Evolutionary conservation across 2,329 filamentous ascomycete genomes (phyloP).

Genomic region (Neophaeococcomyces aloes): DNA sequence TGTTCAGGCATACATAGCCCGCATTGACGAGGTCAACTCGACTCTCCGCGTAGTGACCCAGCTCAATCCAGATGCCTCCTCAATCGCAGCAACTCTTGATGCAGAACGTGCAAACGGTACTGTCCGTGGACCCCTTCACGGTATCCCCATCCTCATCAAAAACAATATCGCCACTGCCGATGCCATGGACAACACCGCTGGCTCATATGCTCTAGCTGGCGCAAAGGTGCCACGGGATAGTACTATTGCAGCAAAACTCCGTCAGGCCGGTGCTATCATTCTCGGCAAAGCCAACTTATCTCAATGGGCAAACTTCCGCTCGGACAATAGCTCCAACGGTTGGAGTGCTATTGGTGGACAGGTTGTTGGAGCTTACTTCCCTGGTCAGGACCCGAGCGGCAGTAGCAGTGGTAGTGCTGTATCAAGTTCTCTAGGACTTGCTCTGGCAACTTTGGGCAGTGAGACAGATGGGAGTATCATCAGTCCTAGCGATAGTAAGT

Average conservation of each 20-base stretch:
- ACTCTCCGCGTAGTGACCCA: conserved; percentile 44
- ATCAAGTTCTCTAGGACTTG: conserved; percentile 48
- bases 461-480: conserved; percentile 58
- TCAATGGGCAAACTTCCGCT: conserved; percentile 56
- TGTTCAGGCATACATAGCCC: conserved; percentile 35
- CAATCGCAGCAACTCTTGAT: conserved; percentile 41
- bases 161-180: conserved; percentile 56
- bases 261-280: conserved; percentile 51
- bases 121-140: conserved; percentile 47
- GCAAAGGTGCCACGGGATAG: conserved; percentile 48
- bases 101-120: conserved; percentile 38
- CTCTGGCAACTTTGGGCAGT: conserved; percentile 49
- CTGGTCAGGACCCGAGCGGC: conserved; percentile 51
- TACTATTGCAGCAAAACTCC: conserved; percentile 49
- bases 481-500: conserved; percentile 33
- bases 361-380: conserved; percentile 50
- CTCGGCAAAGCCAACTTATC: conserved; percentile 56
- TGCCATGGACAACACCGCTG: conserved; percentile 54
- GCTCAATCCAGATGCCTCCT: conserved; percentile 45
- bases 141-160: conserved; percentile 56
- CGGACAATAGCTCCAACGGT: conserved; percentile 45
- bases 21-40: conserved; percentile 44
- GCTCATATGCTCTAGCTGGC: conserved; percentile 53
- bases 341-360: conserved; percentile 58
- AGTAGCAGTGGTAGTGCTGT: conserved; percentile 55